Base-by-base conservation (phyloP, 1,284 basidiomycete genomes). In the Ustilago bromivora region DNA sequence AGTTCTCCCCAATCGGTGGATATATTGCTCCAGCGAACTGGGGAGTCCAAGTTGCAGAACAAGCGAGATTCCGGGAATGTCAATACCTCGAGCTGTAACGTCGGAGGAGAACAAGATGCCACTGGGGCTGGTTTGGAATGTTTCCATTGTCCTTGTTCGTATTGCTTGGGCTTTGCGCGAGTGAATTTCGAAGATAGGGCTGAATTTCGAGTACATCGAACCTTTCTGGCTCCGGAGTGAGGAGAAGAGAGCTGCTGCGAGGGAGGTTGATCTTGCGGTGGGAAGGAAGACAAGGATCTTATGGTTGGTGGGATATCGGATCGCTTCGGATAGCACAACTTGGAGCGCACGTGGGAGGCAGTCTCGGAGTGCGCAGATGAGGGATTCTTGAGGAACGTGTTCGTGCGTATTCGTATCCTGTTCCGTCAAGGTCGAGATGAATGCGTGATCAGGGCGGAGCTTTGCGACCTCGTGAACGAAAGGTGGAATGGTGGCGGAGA, bases 31-130 rank as follows among this genome's bases (percentile, higher is more conserved):
- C 1, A 66, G 51, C 40, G 53, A 71, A 57, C 56, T 66, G 4
- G 81, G 81, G 23, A 80, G 57, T 80, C 81, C 91, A 38, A 90
- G 85, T 84, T 92, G 92, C 12, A 92, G 81, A 52, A 92, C 89
- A 2, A 89, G 86, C 0, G 90, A 90, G 23, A 87, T 83, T 28
- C 74, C 73, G 12, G 81, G 80, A 43, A 84, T 77, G 41, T 83
- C 80, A 66, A 97, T 91, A 23, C 94, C 94, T 65, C 94, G 91
- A 11, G 95, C 94, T 12, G 94, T 95, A 2, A 98, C 92, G 81
- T 98, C 95, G 0, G 94, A 95, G 1, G 92, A 93, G 78, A 98
- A 89, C 68, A 98, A 90, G 32, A 98, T 88, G 1, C 88, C 92
- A 0, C 85, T 87, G 31, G 79, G 83, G 0, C 89, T 88, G 7